Evolutionary conservation across 306 rosid species (phyloP).

Genomic region (Abrus pulchellus): DNA sequence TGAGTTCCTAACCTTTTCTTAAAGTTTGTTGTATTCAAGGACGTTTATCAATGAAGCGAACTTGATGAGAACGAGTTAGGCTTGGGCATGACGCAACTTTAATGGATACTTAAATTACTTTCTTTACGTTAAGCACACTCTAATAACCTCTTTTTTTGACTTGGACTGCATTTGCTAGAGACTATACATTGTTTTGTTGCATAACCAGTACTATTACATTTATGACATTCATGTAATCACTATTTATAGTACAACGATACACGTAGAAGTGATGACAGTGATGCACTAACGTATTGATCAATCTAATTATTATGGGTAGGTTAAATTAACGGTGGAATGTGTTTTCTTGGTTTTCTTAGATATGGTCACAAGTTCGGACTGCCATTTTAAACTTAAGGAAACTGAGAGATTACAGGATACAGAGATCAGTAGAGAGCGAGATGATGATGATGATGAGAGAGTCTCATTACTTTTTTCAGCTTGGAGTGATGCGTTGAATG

Average conservation of each 20-base stretch:
- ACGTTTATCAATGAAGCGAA: slow-evolving; percentile 46
- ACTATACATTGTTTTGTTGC: slow-evolving; percentile 29
- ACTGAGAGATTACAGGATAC: slow-evolving; percentile 51
- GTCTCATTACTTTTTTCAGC: slow-evolving; percentile 70
- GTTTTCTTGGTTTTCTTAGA: slow-evolving; percentile 32
- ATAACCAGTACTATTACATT: background rate
- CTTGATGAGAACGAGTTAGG: slow-evolving; percentile 51
- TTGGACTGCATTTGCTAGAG: slow-evolving; percentile 37
- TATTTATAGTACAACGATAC: background rate
- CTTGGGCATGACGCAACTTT: slow-evolving; percentile 59
- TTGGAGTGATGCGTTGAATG: slow-evolving; percentile 70
- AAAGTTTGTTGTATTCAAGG: slow-evolving; percentile 32
- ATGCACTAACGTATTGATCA: background rate
- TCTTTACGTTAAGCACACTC: slow-evolving; percentile 59
- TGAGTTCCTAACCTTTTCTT: slow-evolving; percentile 33
- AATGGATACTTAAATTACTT: slow-evolving; percentile 48
- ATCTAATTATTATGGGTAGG: slow-evolving; percentile 29
- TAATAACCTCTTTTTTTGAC: slow-evolving; percentile 48
- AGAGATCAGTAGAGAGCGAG: slow-evolving; percentile 42
- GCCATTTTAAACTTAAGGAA: slow-evolving; percentile 54
- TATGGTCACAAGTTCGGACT: slow-evolving; percentile 51
- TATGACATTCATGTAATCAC: background rate
- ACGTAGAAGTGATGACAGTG: slow-evolving; percentile 10
- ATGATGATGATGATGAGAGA: slow-evolving; percentile 56
- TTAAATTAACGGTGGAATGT: background rate